A percentile compares a stretch with the other conserved stretches of the same genome.
Conservation (phyloP, 1,139 yeast species). For the Pichia sp. region DNA sequence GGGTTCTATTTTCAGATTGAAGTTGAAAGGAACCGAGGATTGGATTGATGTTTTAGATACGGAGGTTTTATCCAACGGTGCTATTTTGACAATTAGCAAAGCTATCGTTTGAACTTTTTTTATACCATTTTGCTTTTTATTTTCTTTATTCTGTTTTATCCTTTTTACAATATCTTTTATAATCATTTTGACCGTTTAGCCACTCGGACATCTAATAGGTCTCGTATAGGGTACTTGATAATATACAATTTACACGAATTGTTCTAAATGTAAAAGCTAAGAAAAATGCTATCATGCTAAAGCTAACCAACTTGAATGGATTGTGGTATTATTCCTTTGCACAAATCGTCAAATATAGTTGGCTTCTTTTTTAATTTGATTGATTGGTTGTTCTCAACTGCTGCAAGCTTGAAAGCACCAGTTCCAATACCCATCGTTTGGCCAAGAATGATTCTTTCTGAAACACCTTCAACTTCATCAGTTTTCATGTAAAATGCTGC, state of each 20-base stretch:
- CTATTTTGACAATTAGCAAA: conserved; percentile 40
- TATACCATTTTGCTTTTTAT: background rate
- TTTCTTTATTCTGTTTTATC: background rate
- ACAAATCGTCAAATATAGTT: conserved; percentile 54
- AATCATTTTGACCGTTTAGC: no score
- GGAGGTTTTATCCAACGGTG: conserved; percentile 52
- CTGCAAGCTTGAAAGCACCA: conserved; percentile 85
- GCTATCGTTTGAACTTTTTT: background rate
- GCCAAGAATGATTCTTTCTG: conserved; percentile 95
- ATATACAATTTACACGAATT: no score
- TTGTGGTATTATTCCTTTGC: conserved; percentile 26
- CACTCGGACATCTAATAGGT: no score
- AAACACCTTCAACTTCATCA: conserved; percentile 94
- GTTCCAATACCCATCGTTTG: conserved; percentile 98
- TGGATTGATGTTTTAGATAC: conserved; percentile 37
- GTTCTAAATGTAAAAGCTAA: background rate
- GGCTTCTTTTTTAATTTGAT: conserved; percentile 39
- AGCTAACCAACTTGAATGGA: conserved; percentile 16
- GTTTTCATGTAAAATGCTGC: conserved; percentile 97
- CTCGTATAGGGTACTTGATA: no score
- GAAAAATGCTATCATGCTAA: background rate
- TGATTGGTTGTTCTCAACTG: conserved; percentile 42
- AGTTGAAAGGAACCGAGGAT: conserved; percentile 29
- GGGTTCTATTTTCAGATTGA: conserved; percentile 35
- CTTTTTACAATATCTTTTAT: no score